Conservation (phyloP, 352 stramenopile species). For the Blastocystis sp. region DNA sequence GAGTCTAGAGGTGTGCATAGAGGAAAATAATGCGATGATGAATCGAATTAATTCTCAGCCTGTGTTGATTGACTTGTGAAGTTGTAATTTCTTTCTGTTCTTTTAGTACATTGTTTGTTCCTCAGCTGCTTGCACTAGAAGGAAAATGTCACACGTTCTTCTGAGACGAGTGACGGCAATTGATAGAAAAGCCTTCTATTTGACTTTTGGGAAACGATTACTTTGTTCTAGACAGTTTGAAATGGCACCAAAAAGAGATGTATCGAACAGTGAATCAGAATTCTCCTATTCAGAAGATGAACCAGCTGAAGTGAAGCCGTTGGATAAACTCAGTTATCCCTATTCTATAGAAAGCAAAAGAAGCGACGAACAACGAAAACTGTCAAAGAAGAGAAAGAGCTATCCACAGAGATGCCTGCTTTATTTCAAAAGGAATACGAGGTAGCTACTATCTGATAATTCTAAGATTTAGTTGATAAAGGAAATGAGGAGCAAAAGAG, state of each 20-base stretch:
- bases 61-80: conserved; percentile 22
- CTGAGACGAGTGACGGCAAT: background rate
- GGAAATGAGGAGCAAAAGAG: conserved; percentile 70
- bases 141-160: too few relatives aligned
- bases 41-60: background rate
- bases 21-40: conserved; percentile 6
- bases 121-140: too few relatives aligned
- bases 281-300: background rate
- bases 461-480: conserved; percentile 65
- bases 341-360: background rate
- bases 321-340: background rate
- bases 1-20: background rate
- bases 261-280: background rate
- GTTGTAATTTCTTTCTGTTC: background rate
- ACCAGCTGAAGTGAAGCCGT: background rate
- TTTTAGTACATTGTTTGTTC: conserved; percentile 1
- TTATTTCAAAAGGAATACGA: conserved; percentile 2
- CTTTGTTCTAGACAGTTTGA: background rate
- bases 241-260: background rate
- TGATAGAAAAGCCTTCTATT: background rate
- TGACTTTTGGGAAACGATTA: background rate
- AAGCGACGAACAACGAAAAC: background rate
- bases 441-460: background rate
- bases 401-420: background rate
- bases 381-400: background rate